Conservation (phyloP, 495 filamentous ascomycete species). For the Cetradonia linearis region DNA sequence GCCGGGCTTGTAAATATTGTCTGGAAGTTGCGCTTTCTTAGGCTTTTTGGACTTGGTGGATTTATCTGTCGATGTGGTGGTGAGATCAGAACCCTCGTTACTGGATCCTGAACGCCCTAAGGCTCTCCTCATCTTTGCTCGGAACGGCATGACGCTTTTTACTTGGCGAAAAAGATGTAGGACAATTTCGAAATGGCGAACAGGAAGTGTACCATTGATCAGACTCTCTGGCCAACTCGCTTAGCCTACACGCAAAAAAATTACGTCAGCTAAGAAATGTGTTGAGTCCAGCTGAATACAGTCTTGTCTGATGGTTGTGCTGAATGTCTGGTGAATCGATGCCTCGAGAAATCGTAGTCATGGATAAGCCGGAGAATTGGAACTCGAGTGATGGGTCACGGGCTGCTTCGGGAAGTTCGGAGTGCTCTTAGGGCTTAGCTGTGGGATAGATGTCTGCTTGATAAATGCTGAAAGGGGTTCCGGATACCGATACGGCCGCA, state of each 20-base stretch:
- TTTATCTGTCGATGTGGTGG: slow-evolving; percentile 22
- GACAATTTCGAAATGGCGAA: not conserved
- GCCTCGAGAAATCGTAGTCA: slow-evolving; percentile 1
- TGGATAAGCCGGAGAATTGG: not conserved
- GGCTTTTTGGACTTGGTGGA: slow-evolving; percentile 19
- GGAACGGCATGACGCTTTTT: slow-evolving; percentile 34
- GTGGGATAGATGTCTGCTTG: not conserved
- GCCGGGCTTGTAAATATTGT: slow-evolving; percentile 35
- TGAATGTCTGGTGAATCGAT: not conserved
- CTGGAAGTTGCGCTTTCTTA: slow-evolving; percentile 37
- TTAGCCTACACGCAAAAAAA: not conserved
- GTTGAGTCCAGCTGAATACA: not conserved
- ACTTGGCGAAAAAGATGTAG: not conserved
- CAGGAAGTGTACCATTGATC: not conserved
- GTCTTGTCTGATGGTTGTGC: too few relatives aligned
- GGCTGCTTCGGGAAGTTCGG: not conserved
- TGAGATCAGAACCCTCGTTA: slow-evolving; percentile 19
- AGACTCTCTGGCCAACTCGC: not conserved
- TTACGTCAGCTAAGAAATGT: not conserved
- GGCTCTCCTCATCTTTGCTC: slow-evolving; percentile 30
- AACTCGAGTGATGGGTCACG: not conserved
- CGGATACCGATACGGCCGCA: not conserved
- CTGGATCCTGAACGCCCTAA: slow-evolving; percentile 16
- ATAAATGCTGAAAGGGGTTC: not conserved
- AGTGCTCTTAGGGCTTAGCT: not conserved